These are phyloP conservation scores for Hemisphaericaspora xylanilytica DNA, from an alignment of 1,139 yeast species.

Conservation along the genomic window DNA sequence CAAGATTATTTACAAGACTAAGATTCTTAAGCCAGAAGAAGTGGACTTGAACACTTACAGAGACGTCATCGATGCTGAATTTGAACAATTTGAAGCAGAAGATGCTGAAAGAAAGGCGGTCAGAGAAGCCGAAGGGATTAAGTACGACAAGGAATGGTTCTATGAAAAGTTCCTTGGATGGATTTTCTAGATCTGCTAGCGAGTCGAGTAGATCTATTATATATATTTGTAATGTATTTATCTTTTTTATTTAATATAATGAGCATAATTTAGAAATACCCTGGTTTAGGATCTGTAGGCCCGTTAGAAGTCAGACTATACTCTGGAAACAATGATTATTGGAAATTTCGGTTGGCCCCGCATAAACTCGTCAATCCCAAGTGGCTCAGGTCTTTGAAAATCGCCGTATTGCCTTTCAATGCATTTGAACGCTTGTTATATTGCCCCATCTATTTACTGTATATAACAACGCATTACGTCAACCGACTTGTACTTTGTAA, in stretches of 20 bases:
- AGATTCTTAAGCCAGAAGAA: slow-evolving; percentile 26
- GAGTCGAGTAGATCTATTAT: background rate
- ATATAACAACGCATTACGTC: no score
- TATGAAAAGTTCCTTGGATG: slow-evolving; percentile 54
- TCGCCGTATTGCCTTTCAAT: no score
- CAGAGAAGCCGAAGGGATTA: slow-evolving; percentile 47
- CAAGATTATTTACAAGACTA: slow-evolving; percentile 31
- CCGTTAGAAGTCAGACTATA: no score
- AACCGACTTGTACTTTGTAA: no score
- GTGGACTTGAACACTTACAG: slow-evolving; percentile 35
- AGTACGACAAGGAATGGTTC: slow-evolving; percentile 46
- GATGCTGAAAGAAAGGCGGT: slow-evolving; percentile 28
- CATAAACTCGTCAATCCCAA: no score
- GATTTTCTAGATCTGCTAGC: slow-evolving; percentile 13
- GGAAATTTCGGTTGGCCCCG: no score
- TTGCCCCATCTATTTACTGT: no score
- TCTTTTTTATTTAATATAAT: slow-evolving; percentile 1
- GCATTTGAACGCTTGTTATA: no score
- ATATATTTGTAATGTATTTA: background rate
- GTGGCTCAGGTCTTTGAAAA: no score
- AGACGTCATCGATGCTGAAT: slow-evolving; percentile 56
- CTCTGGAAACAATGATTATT: no score
- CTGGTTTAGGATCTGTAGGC: no score
- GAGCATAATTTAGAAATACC: background rate
- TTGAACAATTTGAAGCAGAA: slow-evolving; percentile 40